A percentile compares a stretch with the other conserved stretches of the same genome.
phyloP scores from a whole-genome alignment of 2,329 filamentous ascomycete species.

The Pseudogymnoascus sp. region DNA sequence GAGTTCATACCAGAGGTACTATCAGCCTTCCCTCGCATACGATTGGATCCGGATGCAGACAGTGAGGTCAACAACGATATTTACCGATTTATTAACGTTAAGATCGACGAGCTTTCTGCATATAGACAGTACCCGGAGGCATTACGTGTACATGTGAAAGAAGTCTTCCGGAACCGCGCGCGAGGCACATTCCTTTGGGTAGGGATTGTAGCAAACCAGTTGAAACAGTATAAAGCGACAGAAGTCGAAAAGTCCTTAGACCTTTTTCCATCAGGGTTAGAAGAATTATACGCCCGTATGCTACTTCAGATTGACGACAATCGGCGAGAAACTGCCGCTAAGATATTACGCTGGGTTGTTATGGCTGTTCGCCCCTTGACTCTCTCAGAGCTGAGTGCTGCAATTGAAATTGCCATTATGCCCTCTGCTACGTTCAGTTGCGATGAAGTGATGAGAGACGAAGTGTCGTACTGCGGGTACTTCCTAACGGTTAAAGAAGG shows the following conservation, averaged over 20 bases:
- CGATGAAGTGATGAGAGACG: slow-evolving; percentile 17
- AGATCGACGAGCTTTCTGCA: slow-evolving; percentile 18
- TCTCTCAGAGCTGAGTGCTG: slow-evolving; percentile 22
- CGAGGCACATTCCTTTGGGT: slow-evolving; percentile 32
- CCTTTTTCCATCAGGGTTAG: slow-evolving; percentile 22
- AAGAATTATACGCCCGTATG: slow-evolving; percentile 26
- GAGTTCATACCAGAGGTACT: slow-evolving; percentile 12
- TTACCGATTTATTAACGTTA: slow-evolving; percentile 22
- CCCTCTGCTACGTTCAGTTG: slow-evolving; percentile 12
- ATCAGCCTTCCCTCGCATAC: slow-evolving; percentile 17
- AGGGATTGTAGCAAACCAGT: slow-evolving; percentile 14
- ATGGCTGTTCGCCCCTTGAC: slow-evolving; percentile 25
- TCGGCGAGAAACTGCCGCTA: slow-evolving; percentile 15
- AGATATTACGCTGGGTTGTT: slow-evolving; percentile 27
- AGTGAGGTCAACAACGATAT: slow-evolving; percentile 22
- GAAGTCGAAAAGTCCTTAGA: slow-evolving; percentile 21
- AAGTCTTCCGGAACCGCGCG: slow-evolving; percentile 20
- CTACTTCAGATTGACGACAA: slow-evolving; percentile 22
- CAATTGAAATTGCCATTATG: slow-evolving; percentile 12
- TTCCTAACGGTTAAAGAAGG: slow-evolving; percentile 22
- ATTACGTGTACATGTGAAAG: slow-evolving; percentile 15
- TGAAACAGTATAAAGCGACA: slow-evolving; percentile 12
- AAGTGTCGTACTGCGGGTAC: slow-evolving; percentile 19
- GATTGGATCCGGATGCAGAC: slow-evolving; percentile 24
- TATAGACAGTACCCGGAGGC: slow-evolving; percentile 13